Conservation (phyloP, 495 filamentous ascomycete genomes). For the Extremus antarcticus region DNA sequence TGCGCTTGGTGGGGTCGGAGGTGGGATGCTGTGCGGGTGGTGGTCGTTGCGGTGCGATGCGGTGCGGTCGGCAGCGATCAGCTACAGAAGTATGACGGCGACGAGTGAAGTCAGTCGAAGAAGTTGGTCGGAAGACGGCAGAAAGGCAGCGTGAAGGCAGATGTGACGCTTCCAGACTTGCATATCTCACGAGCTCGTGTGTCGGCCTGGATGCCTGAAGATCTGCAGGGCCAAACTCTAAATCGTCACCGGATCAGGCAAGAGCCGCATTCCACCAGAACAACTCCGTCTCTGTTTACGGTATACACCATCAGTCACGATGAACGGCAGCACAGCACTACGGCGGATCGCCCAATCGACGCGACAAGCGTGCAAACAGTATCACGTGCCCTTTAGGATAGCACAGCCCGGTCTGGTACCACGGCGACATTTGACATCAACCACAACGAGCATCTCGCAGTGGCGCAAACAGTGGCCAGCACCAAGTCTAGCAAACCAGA, state of each 20-base stretch:
- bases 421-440: background rate
- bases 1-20: background rate
- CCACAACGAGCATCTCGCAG: background rate
- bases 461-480: background rate
- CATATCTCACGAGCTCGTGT: background rate
- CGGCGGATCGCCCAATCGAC: background rate
- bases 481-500: background rate
- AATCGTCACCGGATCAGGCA: background rate
- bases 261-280: slow-evolving; percentile 1
- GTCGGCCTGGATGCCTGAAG: background rate
- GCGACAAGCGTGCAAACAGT: background rate
- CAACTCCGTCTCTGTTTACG: background rate
- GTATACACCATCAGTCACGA: background rate
- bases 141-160: background rate
- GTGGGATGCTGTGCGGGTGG: background rate
- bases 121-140: no score
- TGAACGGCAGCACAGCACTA: background rate
- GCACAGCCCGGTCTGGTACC: background rate
- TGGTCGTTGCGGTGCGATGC: background rate
- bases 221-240: background rate
- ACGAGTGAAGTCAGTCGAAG: background rate
- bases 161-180: background rate
- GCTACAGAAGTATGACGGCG: background rate
- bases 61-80: background rate
- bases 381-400: background rate